These are phyloP conservation scores for Cyberlindnera veronae DNA, from an alignment of 805 yeast species.

Conservation along the genomic window DNA sequence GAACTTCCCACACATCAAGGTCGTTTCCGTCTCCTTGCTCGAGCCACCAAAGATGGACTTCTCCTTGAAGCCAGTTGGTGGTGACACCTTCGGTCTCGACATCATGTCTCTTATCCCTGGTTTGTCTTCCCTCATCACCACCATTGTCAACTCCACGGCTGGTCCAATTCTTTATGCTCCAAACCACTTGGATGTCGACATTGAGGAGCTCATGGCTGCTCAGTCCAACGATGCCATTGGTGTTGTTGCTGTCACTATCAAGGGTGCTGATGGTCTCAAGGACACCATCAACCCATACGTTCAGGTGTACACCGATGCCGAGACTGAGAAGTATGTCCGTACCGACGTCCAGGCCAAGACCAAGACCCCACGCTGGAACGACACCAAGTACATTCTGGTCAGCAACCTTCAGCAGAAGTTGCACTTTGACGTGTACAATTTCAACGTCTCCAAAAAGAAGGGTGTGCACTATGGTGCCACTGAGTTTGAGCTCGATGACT, in stretches of 20 bases:
- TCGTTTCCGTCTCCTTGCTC: slow-evolving; percentile 66
- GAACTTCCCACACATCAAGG: slow-evolving; percentile 73
- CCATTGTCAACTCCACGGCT: slow-evolving; percentile 62
- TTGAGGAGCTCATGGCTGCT: slow-evolving; percentile 64
- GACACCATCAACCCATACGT: slow-evolving; percentile 59
- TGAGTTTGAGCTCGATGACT: slow-evolving; percentile 53
- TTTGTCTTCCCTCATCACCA: slow-evolving; percentile 65
- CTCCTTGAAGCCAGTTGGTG: slow-evolving; percentile 82
- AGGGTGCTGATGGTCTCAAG: slow-evolving; percentile 48
- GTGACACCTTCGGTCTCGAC: slow-evolving; percentile 83
- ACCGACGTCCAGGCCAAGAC: slow-evolving; percentile 58
- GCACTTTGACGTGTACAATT: slow-evolving; percentile 51
- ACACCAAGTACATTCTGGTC: slow-evolving; percentile 57
- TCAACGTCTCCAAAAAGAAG: slow-evolving; percentile 48
- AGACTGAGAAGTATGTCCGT: slow-evolving; percentile 39
- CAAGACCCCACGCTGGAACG: slow-evolving; percentile 62
- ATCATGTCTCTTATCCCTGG: slow-evolving; percentile 85
- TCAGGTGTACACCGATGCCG: slow-evolving; percentile 41
- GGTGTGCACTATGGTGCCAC: slow-evolving; percentile 49
- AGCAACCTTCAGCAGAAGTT: slow-evolving; percentile 55
- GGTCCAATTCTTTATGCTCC: slow-evolving; percentile 84
- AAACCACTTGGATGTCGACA: slow-evolving; percentile 70
- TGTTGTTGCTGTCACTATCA: slow-evolving; percentile 59
- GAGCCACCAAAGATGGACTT: slow-evolving; percentile 80
- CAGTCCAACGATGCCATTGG: slow-evolving; percentile 68